These are phyloP conservation scores for Neurospora crassa DNA, from an alignment of 2,329 filamentous ascomycete species.

Conservation along the genomic window DNA sequence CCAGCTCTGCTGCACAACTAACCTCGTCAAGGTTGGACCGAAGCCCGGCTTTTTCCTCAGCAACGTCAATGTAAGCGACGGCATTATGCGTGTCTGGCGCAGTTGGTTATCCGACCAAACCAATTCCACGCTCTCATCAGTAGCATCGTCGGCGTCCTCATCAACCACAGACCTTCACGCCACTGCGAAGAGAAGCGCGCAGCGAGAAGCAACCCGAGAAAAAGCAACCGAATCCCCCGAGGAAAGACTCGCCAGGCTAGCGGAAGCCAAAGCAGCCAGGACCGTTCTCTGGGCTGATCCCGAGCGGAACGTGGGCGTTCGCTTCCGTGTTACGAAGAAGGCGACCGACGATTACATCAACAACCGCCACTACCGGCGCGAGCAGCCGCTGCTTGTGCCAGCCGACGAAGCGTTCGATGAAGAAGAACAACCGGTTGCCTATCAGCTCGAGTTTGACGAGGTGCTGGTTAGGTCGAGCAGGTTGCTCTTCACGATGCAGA, in stretches of 20 bases:
- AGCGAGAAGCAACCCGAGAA: background rate
- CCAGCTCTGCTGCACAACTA: conserved; percentile 60
- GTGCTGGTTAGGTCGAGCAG: conserved; percentile 54
- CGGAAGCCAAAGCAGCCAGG: conserved; percentile 14
- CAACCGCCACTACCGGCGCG: conserved; percentile 9
- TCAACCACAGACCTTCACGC: conserved; percentile 26
- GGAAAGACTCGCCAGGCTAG: background rate
- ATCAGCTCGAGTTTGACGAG: conserved; percentile 64
- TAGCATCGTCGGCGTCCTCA: background rate
- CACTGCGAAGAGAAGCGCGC: conserved; percentile 5
- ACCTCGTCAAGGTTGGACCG: conserved; percentile 57
- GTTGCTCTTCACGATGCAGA: conserved; percentile 56
- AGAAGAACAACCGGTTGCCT: conserved; percentile 53
- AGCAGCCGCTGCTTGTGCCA: conserved; percentile 44
- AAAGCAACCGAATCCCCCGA: background rate
- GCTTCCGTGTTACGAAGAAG: conserved; percentile 52
- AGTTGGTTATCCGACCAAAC: conserved; percentile 53
- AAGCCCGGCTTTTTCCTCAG: conserved; percentile 52
- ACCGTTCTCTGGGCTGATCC: conserved; percentile 60
- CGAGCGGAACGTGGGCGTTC: conserved; percentile 54
- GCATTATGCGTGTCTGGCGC: conserved; percentile 61
- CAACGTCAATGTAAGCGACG: conserved; percentile 56
- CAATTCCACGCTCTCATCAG: conserved; percentile 24
- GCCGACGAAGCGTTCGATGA: conserved; percentile 36
- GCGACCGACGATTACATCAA: background rate